These are phyloP conservation scores for Pseudocercospora eumusae DNA, from an alignment of 2,329 filamentous ascomycete species.

Conservation along the genomic window DNA sequence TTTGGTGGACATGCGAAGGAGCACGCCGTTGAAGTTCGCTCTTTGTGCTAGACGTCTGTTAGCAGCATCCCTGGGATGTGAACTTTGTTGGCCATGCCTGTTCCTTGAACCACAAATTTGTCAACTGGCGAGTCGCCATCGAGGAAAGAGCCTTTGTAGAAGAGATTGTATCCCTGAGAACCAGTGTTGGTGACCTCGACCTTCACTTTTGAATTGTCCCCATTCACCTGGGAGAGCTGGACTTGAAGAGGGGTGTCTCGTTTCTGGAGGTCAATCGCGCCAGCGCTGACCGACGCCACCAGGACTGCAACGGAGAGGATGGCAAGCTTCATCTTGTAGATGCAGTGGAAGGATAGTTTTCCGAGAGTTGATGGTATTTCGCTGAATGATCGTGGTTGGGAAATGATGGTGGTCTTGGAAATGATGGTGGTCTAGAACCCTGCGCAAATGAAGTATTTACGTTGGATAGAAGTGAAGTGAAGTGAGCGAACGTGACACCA, in stretches of 20 bases:
- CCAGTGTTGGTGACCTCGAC: conserved; percentile 33
- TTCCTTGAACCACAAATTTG: conserved; percentile 30
- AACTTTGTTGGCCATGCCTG: conserved; percentile 19
- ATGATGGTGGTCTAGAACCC: not conserved
- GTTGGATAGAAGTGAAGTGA: not conserved
- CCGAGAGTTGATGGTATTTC: not conserved
- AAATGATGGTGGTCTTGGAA: not conserved
- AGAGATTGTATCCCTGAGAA: conserved; percentile 31
- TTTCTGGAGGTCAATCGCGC: not conserved
- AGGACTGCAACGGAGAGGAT: not conserved
- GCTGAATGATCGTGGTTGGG: not conserved
- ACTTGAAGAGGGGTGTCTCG: conserved; percentile 27
- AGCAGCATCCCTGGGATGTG: not conserved
- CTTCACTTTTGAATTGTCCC: conserved; percentile 31
- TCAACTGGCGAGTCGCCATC: conserved; percentile 32
- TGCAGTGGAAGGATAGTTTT: not conserved
- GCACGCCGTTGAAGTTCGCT: conserved; percentile 54
- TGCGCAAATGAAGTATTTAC: not conserved
- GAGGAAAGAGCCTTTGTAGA: conserved; percentile 33
- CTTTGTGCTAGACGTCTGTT: conserved; percentile 22
- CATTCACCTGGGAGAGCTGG: conserved; percentile 23
- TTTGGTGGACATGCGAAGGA: conserved; percentile 51
- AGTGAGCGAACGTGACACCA: conserved; percentile 8
- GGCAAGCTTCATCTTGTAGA: not conserved
- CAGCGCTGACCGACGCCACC: not conserved